Conservation (phyloP, 2,329 filamentous ascomycete genomes). For the Microdochium bolleyi region DNA sequence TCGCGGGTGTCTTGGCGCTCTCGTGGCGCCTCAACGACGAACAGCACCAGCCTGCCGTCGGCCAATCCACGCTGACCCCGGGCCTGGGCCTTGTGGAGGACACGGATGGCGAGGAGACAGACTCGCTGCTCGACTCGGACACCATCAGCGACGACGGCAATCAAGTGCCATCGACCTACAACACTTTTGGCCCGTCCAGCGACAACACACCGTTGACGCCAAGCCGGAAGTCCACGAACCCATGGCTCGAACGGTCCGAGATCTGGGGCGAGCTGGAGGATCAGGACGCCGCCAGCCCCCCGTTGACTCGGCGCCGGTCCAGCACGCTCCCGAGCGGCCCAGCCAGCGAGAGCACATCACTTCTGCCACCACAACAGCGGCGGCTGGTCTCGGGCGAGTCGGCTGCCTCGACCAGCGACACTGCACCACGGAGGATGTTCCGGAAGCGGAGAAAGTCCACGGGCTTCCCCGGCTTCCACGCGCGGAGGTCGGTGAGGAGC, state of each 20-base stretch:
- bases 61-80: slow-evolving; percentile 67
- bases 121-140: slow-evolving; percentile 42
- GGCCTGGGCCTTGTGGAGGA: slow-evolving; percentile 76
- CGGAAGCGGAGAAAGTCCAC: slow-evolving; percentile 49
- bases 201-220: slow-evolving; percentile 29
- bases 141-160: slow-evolving; percentile 35
- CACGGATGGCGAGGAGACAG: slow-evolving; percentile 48
- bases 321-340: slow-evolving; percentile 34
- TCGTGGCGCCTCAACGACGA: slow-evolving; percentile 89
- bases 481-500: slow-evolving; percentile 32
- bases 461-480: slow-evolving; percentile 54
- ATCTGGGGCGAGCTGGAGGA: slow-evolving; percentile 89
- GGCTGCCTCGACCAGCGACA: slow-evolving; percentile 11
- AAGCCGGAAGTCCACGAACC: slow-evolving; percentile 37
- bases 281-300: slow-evolving; percentile 40
- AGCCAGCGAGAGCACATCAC: slow-evolving; percentile 28
- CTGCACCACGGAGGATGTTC: slow-evolving; percentile 17
- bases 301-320: slow-evolving; percentile 33
- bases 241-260: slow-evolving; percentile 63
- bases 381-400: slow-evolving; percentile 14
- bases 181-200: slow-evolving; percentile 36
- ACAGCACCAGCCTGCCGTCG: slow-evolving; percentile 50
- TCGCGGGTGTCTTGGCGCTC: slow-evolving; percentile 81
- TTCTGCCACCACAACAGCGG: slow-evolving; percentile 20
- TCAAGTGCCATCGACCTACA: slow-evolving; percentile 27